Evolutionary conservation across 2,329 filamentous ascomycete genomes (phyloP).

Genomic region (Fusarium tanahbumbuense): DNA sequence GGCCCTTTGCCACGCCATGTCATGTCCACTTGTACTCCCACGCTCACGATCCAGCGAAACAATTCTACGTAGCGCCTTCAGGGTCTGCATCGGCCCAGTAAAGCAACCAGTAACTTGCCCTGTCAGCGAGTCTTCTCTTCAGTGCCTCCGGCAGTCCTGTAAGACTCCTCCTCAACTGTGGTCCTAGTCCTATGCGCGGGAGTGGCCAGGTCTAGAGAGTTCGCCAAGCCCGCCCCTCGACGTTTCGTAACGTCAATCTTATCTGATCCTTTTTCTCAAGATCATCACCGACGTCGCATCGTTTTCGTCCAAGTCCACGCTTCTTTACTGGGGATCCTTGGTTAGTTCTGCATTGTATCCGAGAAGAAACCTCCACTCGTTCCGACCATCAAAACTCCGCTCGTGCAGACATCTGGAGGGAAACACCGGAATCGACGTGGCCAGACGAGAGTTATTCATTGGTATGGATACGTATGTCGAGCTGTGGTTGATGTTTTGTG

Average conservation of each 20-base stretch:
- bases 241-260: slow-evolving; percentile 34
- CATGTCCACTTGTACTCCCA: neutral
- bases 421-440: neutral
- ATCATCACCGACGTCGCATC: slow-evolving; percentile 55
- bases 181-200: slow-evolving; percentile 17
- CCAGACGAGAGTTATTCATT: neutral
- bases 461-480: neutral
- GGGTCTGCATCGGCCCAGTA: slow-evolving; percentile 27
- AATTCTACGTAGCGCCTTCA: slow-evolving; percentile 30
- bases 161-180: slow-evolving; percentile 23
- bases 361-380: slow-evolving; percentile 31
- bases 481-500: neutral
- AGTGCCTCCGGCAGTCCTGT: slow-evolving; percentile 14
- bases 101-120: neutral
- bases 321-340: slow-evolving; percentile 26
- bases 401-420: slow-evolving; percentile 23
- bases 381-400: slow-evolving; percentile 26
- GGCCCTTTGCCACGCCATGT: slow-evolving; percentile 6
- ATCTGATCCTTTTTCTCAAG: slow-evolving; percentile 48
- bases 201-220: slow-evolving; percentile 16
- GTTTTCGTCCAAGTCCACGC: slow-evolving; percentile 16
- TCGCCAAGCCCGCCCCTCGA: slow-evolving; percentile 13
- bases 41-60: slow-evolving; percentile 16
- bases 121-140: neutral
- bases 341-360: slow-evolving; percentile 10